These are phyloP conservation scores for Debaryomyces tyrocola DNA, from an alignment of 805 yeast species.

Conservation along the genomic window DNA sequence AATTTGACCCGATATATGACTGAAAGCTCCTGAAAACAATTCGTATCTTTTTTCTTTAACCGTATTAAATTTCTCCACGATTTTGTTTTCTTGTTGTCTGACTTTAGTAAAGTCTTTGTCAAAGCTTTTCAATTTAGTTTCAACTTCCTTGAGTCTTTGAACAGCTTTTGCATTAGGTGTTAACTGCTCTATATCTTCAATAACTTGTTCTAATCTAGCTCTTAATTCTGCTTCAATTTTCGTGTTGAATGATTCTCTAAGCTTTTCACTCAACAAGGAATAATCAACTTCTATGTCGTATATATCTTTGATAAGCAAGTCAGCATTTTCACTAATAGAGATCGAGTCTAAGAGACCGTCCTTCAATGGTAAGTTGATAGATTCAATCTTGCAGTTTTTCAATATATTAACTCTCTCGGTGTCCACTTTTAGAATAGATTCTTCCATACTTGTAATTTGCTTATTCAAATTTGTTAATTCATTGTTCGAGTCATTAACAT, in stretches of 20 bases:
- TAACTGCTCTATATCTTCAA: slow-evolving; percentile 44
- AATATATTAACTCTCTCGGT: slow-evolving; percentile 59
- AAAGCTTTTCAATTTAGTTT: slow-evolving; percentile 54
- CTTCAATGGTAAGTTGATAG: slow-evolving; percentile 58
- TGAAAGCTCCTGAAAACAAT: slow-evolving; percentile 68
- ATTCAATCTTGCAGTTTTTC: slow-evolving; percentile 74
- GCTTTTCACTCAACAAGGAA: slow-evolving; percentile 41
- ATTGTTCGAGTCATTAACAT: slow-evolving; percentile 36
- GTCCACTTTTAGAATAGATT: slow-evolving; percentile 51
- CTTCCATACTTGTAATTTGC: slow-evolving; percentile 45
- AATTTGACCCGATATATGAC: slow-evolving; percentile 70
- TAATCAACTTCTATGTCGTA: slow-evolving; percentile 59
- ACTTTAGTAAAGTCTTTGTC: slow-evolving; percentile 66
- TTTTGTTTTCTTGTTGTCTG: slow-evolving; percentile 57
- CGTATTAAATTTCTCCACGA: slow-evolving; percentile 55
- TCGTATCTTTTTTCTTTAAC: slow-evolving; percentile 61
- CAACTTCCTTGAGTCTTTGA: slow-evolving; percentile 72
- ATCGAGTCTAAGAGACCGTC: slow-evolving; percentile 62
- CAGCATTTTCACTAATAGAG: slow-evolving; percentile 56
- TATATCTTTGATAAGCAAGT: slow-evolving; percentile 34
- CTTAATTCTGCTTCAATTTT: slow-evolving; percentile 39
- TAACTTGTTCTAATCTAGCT: slow-evolving; percentile 32
- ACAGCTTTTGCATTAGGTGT: slow-evolving; percentile 83
- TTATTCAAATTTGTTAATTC: slow-evolving; percentile 31
- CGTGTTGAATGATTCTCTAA: slow-evolving; percentile 40